Percentiles rank a stretch among this genome's conserved stretches.
These are phyloP conservation scores for Wakefieldia striispora DNA, from an alignment of 768 basidiomycete species.

Conservation along the genomic window DNA sequence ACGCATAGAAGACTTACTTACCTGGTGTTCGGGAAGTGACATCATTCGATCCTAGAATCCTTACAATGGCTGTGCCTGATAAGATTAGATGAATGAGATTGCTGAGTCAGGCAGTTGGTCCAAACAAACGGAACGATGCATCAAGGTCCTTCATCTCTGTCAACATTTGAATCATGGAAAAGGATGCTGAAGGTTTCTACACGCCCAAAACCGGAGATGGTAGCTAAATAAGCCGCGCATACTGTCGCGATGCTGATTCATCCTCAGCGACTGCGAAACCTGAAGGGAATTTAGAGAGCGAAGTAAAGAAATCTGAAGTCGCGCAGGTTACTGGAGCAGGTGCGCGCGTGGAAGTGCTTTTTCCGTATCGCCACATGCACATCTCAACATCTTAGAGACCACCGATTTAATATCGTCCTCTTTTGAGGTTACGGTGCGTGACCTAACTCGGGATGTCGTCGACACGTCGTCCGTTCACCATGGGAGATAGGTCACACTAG, in stretches of 20 bases:
- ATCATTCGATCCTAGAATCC: no score
- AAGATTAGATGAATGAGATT: conserved; percentile 18
- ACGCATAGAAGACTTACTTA: background rate
- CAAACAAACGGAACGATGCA: background rate
- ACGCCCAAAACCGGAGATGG: conserved; percentile 47
- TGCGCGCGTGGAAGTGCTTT: conserved; percentile 11
- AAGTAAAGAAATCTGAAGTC: conserved; percentile 22
- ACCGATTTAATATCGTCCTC: conserved; percentile 74
- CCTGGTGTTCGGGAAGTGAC: no score
- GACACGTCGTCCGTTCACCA: conserved; percentile 3
- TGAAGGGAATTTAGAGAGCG: conserved; percentile 28
- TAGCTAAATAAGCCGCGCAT: conserved; percentile 19
- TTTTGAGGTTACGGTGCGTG: conserved; percentile 76
- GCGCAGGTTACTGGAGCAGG: conserved; percentile 18
- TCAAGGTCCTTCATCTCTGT: conserved; percentile 1
- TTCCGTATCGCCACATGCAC: background rate
- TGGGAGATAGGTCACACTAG: conserved; percentile 77
- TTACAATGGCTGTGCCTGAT: background rate
- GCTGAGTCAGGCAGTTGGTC: conserved; percentile 23
- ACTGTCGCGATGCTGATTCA: conserved; percentile 7
- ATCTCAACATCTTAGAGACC: conserved; percentile 19
- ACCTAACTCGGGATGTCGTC: background rate
- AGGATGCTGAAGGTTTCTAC: conserved; percentile 81
- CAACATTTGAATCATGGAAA: conserved; percentile 47
- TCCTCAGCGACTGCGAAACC: conserved; percentile 16